Evolutionary conservation across 371 early-diverging fungal genomes (phyloP), one percentile per base, ranked within the genome.

Genomic region (Rhizopus arrhizus): DNA sequence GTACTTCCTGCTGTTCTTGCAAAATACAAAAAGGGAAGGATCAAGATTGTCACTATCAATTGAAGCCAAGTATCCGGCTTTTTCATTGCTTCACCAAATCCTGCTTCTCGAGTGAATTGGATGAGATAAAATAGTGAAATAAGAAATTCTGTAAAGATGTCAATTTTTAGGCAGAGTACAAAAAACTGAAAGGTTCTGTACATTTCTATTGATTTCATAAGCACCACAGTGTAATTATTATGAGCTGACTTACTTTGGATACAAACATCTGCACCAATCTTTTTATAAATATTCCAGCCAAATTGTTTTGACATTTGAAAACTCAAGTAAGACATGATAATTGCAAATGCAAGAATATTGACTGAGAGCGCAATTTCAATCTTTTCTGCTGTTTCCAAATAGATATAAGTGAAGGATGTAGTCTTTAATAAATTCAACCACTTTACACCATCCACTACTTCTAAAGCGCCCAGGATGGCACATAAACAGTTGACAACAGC

Each of bases 181-280:
- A 80, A 80, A 58, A 80, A 77, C 58, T 80, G 81, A 42, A 77
- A 77, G 7, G 58, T 67, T 4, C 77, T 69, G 53, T 80, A 80
- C 80, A 80, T 80, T 48, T 54, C 78, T 78, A 57, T 43, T 34
- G 22, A 61, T 8, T 40, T n/a, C 31, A 53, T 16, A 29, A 12
- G 13, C 33, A 46, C 34, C 8, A 22, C 6, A 3, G 22, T 32
- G 45, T n/a, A 22, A 38, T 28, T 6, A 41, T 38, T 38, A 38
- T 38, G 11, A 38, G 13, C 8, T 11, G 9, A n/a, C 58, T 59
- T 66, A 66, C 70, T 58, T 53, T 69, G 69, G 51, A 68, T 73
- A 46, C 55, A 42, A 33, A 69, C 66, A 51, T 73, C 73, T 4
- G 73, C 73, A 46, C 72, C 72, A 43, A 72, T 65, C 53, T 72